Conservation (phyloP, 225 moss, liverwort and hornwort species). For the Thuidium tamariscinum region DNA sequence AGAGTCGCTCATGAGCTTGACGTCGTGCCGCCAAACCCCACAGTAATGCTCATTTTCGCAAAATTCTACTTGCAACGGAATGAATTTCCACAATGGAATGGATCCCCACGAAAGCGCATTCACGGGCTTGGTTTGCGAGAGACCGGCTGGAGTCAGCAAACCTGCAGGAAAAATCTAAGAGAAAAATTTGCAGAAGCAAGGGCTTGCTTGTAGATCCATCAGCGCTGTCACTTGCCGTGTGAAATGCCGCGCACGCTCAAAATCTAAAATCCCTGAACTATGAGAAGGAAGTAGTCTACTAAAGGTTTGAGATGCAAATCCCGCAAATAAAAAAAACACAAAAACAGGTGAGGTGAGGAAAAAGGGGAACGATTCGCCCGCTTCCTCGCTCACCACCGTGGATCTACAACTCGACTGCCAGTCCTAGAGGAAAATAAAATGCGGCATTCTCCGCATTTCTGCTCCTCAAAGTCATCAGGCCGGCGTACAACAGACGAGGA, state of each 20-base stretch:
- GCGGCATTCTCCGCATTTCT: not conserved
- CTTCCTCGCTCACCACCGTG: not conserved
- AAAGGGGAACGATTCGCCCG: not conserved
- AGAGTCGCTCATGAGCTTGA: constrained; percentile 1
- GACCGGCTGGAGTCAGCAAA: not conserved
- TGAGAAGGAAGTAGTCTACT: too few species aligned
- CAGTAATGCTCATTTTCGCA: not conserved
- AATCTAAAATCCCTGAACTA: not conserved
- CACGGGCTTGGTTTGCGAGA: not conserved
- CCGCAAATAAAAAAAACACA: not conserved
- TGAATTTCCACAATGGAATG: not conserved
- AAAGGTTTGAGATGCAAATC: not conserved
- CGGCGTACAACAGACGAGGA: not conserved
- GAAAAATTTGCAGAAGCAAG: not conserved
- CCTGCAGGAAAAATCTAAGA: not conserved
- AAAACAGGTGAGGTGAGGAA: not conserved
- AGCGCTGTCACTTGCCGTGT: not conserved
- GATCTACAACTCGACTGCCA: not conserved
- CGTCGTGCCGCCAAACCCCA: not conserved
- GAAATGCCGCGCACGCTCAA: not conserved
- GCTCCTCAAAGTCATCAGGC: not conserved
- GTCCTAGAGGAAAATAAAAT: not conserved
- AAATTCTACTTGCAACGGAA: not conserved
- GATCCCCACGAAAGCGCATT: not conserved
- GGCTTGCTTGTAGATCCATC: not conserved